Conservation (phyloP, 2,329 filamentous ascomycete genomes). For the Chalara sp. region DNA sequence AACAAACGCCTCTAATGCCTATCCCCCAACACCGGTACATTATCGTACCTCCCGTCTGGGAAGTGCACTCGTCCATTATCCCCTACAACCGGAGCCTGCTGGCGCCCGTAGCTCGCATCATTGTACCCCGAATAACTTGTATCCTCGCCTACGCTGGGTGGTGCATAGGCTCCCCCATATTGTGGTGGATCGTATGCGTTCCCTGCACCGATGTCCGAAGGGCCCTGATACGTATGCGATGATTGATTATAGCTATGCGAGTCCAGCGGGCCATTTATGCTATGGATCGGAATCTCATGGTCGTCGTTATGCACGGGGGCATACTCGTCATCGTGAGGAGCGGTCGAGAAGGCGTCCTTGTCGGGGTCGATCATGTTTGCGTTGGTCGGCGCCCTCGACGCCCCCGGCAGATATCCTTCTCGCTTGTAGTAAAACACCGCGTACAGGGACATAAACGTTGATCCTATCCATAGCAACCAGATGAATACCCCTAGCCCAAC, state of each 20-base stretch:
- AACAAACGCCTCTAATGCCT: not conserved
- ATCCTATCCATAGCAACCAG: conserved; percentile 47
- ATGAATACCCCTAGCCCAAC: conserved; percentile 57
- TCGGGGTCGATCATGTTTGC: conserved; percentile 54
- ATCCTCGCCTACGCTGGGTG: conserved; percentile 29
- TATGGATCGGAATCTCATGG: conserved; percentile 13
- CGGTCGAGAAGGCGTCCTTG: conserved; percentile 63
- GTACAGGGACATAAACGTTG: conserved; percentile 51
- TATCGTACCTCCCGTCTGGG: conserved; percentile 50
- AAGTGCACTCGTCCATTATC: conserved; percentile 35
- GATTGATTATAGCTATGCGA: conserved; percentile 2
- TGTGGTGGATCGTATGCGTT: conserved; percentile 10
- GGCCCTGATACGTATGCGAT: conserved; percentile 3
- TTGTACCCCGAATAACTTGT: conserved; percentile 38
- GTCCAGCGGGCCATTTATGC: not conserved
- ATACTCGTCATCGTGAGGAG: conserved; percentile 62
- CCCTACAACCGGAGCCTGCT: conserved; percentile 2
- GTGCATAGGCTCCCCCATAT: conserved; percentile 16
- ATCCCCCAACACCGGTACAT: conserved; percentile 10
- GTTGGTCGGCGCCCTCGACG: conserved; percentile 22
- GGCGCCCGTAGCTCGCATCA: conserved; percentile 27
- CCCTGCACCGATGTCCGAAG: conserved; percentile 2
- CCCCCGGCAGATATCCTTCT: conserved; percentile 53
- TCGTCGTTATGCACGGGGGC: conserved; percentile 48
- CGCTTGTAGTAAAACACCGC: conserved; percentile 56